Evolutionary conservation across 1,284 basidiomycete genomes (phyloP).

Genomic region (Cryptococcus sp.): DNA sequence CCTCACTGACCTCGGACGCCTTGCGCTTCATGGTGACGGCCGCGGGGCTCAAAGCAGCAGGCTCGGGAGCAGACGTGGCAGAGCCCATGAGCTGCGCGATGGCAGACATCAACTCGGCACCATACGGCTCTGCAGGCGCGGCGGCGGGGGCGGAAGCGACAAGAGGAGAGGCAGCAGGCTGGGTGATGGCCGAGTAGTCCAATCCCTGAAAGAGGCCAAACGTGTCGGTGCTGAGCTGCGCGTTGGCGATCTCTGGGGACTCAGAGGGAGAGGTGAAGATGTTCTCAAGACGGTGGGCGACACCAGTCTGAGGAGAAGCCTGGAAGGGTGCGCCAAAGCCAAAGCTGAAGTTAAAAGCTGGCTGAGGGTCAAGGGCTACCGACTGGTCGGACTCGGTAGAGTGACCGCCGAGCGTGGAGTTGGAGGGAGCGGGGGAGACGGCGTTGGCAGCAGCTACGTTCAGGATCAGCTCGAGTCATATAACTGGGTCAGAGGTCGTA

Average conservation of each 20-base stretch:
- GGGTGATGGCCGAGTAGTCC: constrained; percentile 22
- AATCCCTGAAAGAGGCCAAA: constrained; percentile 30
- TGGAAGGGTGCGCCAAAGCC: constrained; percentile 6
- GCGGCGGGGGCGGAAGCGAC: not conserved
- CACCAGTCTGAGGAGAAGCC: constrained; percentile 20
- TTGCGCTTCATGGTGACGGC: constrained; percentile 34
- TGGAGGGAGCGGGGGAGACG: constrained; percentile 10
- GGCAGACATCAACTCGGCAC: constrained; percentile 14
- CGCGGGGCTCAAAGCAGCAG: constrained; percentile 9
- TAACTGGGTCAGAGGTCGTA: not conserved
- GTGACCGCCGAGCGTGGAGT: constrained; percentile 12
- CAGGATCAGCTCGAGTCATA: not conserved
- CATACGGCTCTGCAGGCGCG: constrained; percentile 3
- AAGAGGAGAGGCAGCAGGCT: constrained; percentile 27
- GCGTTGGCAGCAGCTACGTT: constrained; percentile 3
- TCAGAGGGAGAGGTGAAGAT: constrained; percentile 9
- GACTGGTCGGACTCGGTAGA: constrained; percentile 42
- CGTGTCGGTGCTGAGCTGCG: constrained; percentile 27
- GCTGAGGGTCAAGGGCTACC: constrained; percentile 28
- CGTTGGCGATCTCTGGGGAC: constrained; percentile 14
- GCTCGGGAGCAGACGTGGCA: constrained; percentile 9
- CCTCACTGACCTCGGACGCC: constrained; percentile 21
- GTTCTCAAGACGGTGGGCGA: constrained; percentile 32
- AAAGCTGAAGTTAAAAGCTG: constrained; percentile 27
- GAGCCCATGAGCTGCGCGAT: constrained; percentile 21